Evolutionary conservation across 2,329 filamentous ascomycete genomes (phyloP).

Genomic region (Fusarium sp.): DNA sequence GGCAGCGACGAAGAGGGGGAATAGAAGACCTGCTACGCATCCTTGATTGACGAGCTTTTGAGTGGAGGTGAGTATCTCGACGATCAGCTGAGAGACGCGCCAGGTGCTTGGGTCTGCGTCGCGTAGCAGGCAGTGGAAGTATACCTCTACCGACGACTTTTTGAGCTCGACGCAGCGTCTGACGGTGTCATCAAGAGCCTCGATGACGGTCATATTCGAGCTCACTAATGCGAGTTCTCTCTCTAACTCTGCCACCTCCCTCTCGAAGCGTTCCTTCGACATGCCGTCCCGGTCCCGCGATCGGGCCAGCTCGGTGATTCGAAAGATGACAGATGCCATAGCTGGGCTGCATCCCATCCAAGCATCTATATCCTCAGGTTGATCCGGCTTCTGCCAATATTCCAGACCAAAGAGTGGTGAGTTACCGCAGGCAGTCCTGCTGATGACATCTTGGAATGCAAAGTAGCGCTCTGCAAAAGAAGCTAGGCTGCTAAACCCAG

Average conservation of each 20-base stretch:
- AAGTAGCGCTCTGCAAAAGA: constrained; percentile 61
- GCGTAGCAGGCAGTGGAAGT: constrained; percentile 59
- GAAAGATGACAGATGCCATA: constrained; percentile 59
- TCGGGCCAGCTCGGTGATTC: constrained; percentile 61
- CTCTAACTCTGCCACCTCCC: constrained; percentile 13
- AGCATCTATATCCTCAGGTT: constrained; percentile 46
- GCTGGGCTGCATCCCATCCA: constrained; percentile 64
- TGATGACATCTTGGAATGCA: constrained; percentile 64
- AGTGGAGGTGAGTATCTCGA: constrained; percentile 19
- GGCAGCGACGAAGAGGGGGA: constrained; percentile 39
- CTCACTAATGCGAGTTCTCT: constrained; percentile 3
- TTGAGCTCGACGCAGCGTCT: constrained; percentile 48
- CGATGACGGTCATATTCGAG: not conserved
- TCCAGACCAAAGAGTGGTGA: constrained; percentile 60
- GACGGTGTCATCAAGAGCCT: constrained; percentile 26
- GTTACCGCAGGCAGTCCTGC: constrained; percentile 62
- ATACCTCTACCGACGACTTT: constrained; percentile 57
- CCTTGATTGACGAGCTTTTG: constrained; percentile 26
- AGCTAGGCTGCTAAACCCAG: constrained; percentile 17
- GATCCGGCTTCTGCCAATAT: constrained; percentile 55
- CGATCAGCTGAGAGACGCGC: constrained; percentile 12
- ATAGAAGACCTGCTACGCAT: constrained; percentile 34
- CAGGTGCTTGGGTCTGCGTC: constrained; percentile 54
- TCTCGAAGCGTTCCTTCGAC: not conserved
- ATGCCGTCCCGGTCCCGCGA: constrained; percentile 27